These are phyloP conservation scores for Trichoderma hamatum DNA, from an alignment of 2,329 filamentous ascomycete genomes.

Conservation along the genomic window DNA sequence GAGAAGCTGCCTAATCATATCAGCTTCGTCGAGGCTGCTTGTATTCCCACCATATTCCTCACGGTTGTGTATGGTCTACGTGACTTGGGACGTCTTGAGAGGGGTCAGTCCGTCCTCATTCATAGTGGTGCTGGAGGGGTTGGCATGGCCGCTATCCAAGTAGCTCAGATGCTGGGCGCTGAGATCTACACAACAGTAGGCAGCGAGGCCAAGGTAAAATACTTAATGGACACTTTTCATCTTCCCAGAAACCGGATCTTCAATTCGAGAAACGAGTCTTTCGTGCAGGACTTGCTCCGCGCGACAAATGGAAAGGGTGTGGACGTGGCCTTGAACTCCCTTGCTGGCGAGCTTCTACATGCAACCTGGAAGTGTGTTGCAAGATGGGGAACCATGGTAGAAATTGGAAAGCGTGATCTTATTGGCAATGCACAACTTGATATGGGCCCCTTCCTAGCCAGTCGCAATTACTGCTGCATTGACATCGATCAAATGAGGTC, in stretches of 20 bases:
- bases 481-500: slow-evolving; percentile 30
- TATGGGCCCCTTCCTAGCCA: slow-evolving; percentile 47
- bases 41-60: slow-evolving; percentile 31
- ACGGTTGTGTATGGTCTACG: slow-evolving; percentile 41
- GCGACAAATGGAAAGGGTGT: slow-evolving; percentile 35
- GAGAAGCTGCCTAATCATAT: too few relatives aligned
- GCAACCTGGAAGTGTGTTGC: slow-evolving; percentile 43
- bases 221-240: slow-evolving; percentile 33
- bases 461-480: slow-evolving; percentile 38
- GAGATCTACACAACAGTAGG: slow-evolving; percentile 41
- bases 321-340: slow-evolving; percentile 39
- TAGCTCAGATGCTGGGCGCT: slow-evolving; percentile 34
- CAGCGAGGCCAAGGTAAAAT: slow-evolving; percentile 28
- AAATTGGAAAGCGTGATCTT: slow-evolving; percentile 43
- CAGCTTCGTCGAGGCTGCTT: neutral
- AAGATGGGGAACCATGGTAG: slow-evolving; percentile 40
- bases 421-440: slow-evolving; percentile 42
- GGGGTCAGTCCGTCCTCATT: slow-evolving; percentile 41
- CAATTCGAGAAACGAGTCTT: slow-evolving; percentile 33
- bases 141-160: slow-evolving; percentile 40
- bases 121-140: slow-evolving; percentile 41
- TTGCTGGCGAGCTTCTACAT: slow-evolving; percentile 37
- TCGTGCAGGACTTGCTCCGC: slow-evolving; percentile 32
- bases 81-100: slow-evolving; percentile 34
- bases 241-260: slow-evolving; percentile 34